Conservation (phyloP, 2,329 filamentous ascomycete species). For the Aspergillus amoenus region DNA sequence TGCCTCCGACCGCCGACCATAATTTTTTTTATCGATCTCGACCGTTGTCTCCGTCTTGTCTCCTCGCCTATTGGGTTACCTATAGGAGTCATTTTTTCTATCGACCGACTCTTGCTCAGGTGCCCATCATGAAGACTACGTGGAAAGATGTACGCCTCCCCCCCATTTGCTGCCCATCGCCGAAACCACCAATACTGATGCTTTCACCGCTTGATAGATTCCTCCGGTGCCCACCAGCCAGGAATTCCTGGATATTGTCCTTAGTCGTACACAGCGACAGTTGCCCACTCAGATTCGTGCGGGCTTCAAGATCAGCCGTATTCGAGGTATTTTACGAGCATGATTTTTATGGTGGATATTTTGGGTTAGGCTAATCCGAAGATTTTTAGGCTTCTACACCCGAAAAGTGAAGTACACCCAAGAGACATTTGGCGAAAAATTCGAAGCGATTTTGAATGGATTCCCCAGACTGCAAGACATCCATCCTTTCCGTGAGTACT, state of each 20-base stretch:
- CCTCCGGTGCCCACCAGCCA: slow-evolving; percentile 85
- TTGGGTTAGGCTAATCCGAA: slow-evolving; percentile 26
- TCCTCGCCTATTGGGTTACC: slow-evolving; percentile 13
- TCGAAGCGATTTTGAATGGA: slow-evolving; percentile 83
- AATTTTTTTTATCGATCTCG: slow-evolving; percentile 11
- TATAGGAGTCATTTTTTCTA: slow-evolving; percentile 26
- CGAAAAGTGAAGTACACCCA: slow-evolving; percentile 98
- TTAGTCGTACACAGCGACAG: slow-evolving; percentile 88
- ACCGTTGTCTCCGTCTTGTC: slow-evolving; percentile 11
- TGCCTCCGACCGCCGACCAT: slow-evolving; percentile 10
- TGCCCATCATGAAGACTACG: slow-evolving; percentile 57
- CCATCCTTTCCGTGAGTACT: slow-evolving; percentile 78
- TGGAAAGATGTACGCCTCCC: slow-evolving; percentile 52
- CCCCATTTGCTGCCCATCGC: background rate
- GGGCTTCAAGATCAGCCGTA: slow-evolving; percentile 94
- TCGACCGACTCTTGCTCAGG: slow-evolving; percentile 22
- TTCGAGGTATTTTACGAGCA: slow-evolving; percentile 55
- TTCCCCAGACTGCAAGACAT: slow-evolving; percentile 93
- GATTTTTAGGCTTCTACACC: slow-evolving; percentile 76
- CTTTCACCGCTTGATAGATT: slow-evolving; percentile 53
- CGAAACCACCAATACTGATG: slow-evolving; percentile 21
- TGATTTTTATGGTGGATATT: background rate
- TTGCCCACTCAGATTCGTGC: slow-evolving; percentile 93
- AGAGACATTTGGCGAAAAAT: slow-evolving; percentile 94
- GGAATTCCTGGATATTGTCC: slow-evolving; percentile 96